Conservation (phyloP, 1,139 yeast species). For the Magnusiomyces magnusii region DNA sequence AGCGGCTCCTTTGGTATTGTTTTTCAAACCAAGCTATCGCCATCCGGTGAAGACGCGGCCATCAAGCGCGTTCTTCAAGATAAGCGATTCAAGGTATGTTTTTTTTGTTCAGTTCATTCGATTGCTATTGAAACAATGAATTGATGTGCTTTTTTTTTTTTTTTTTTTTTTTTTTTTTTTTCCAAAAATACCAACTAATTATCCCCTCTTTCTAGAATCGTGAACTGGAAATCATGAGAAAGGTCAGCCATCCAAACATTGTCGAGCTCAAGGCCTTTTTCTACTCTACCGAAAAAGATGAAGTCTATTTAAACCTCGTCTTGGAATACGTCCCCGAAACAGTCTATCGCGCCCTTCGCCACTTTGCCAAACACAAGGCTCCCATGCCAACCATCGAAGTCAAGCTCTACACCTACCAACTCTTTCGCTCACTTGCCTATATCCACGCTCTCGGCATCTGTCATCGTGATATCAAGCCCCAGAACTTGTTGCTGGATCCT, state of each 20-base stretch:
- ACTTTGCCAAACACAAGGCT: constrained; percentile 63
- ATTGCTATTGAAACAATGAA: neutral
- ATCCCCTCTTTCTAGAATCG: constrained; percentile 43
- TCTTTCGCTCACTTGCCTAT: constrained; percentile 84
- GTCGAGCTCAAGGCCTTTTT: constrained; percentile 85
- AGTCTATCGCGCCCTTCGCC: constrained; percentile 81
- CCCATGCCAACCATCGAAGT: constrained; percentile 86
- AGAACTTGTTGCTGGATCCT: constrained; percentile 84
- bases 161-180: no score
- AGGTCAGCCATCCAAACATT: constrained; percentile 77
- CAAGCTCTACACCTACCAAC: constrained; percentile 83
- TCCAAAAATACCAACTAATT: neutral
- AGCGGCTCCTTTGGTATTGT: constrained; percentile 98
- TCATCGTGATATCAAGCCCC: constrained; percentile 97
- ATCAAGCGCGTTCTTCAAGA: constrained; percentile 94
- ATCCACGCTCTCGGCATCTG: constrained; percentile 89
- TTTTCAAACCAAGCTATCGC: constrained; percentile 73
- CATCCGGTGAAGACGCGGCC: constrained; percentile 75
- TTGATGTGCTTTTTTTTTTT: neutral
- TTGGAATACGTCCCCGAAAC: constrained; percentile 97
- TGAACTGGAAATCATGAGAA: constrained; percentile 92
- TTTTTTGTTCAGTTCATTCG: neutral
- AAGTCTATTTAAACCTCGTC: constrained; percentile 77
- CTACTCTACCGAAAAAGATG: constrained; percentile 70
- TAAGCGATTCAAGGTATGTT: constrained; percentile 61